Conservation (phyloP, 768 basidiomycete genomes). For the Austroboletus eburneus region DNA sequence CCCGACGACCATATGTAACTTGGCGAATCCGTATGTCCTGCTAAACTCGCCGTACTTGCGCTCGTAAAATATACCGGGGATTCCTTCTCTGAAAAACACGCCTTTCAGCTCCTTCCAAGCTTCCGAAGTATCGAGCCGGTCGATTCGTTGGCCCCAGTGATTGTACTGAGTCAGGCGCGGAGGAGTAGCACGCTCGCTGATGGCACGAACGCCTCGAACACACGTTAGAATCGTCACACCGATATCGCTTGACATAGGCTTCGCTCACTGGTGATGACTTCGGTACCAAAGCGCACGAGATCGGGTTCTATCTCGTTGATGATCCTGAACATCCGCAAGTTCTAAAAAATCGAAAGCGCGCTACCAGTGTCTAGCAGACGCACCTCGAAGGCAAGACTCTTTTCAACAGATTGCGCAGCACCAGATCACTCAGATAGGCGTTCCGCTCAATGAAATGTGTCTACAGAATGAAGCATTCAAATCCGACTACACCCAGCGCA, state of each 20-base stretch:
- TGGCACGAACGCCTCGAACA: slow-evolving; percentile 47
- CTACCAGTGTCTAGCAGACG: too few relatives aligned
- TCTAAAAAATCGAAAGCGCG: neutral
- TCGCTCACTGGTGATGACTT: slow-evolving; percentile 47
- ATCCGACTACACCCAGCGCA: neutral
- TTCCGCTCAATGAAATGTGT: slow-evolving; percentile 53
- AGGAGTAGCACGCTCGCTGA: slow-evolving; percentile 41
- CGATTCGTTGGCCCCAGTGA: slow-evolving; percentile 66
- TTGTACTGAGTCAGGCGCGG: slow-evolving; percentile 66
- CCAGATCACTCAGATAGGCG: slow-evolving; percentile 58
- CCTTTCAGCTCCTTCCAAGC: slow-evolving; percentile 70
- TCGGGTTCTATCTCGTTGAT: slow-evolving; percentile 53
- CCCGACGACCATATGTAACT: slow-evolving; percentile 55
- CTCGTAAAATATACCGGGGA: slow-evolving; percentile 66
- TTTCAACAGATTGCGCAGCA: slow-evolving; percentile 56
- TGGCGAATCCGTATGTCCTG: slow-evolving; percentile 62
- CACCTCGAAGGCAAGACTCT: slow-evolving; percentile 50
- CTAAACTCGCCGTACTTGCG: slow-evolving; percentile 57
- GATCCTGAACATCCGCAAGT: slow-evolving; percentile 30
- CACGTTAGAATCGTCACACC: neutral
- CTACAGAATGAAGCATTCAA: slow-evolving; percentile 27
- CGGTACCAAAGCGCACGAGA: slow-evolving; percentile 53
- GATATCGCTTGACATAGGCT: neutral
- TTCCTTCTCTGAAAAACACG: slow-evolving; percentile 59
- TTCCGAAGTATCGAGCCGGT: slow-evolving; percentile 65